phyloP scores from a whole-genome alignment of 202 grass and related monocot species.

The Brachypodium distachyon region DNA sequence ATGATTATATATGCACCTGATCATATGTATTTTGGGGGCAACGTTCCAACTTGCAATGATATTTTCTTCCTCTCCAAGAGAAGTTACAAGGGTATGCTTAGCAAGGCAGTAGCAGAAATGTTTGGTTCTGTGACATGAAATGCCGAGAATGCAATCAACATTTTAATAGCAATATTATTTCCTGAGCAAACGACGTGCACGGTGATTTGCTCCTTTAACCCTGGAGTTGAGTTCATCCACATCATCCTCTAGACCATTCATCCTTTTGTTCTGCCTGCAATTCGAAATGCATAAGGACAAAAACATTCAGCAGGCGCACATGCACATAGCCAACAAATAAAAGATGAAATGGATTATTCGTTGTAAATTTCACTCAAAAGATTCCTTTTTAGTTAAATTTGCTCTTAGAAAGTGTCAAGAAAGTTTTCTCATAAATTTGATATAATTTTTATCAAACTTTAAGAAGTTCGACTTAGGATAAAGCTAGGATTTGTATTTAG shows the following conservation, averaged over 20 bases:
- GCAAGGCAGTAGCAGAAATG: neutral
- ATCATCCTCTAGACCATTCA: constrained; percentile 48
- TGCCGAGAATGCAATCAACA: too few species aligned
- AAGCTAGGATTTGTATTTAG: too few species aligned
- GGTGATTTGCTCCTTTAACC: constrained; percentile 56
- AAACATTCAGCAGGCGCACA: too few species aligned
- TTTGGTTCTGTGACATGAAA: neutral
- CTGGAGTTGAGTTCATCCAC: constrained; percentile 48
- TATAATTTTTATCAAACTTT: too few species aligned
- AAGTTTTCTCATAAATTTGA: too few species aligned
- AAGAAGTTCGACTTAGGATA: too few species aligned
- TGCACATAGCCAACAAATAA: too few species aligned
- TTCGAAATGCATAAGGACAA: neutral
- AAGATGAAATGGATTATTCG: too few species aligned
- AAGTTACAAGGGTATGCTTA: neutral
- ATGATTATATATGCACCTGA: neutral
- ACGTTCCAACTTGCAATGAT: neutral
- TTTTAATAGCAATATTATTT: constrained; percentile 32
- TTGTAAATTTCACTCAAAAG: too few species aligned
- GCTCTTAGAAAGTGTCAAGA: too few species aligned
- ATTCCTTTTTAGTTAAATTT: too few species aligned
- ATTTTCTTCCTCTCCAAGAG: neutral
- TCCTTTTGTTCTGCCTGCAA: constrained; percentile 46
- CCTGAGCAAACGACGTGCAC: constrained; percentile 43
- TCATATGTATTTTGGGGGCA: neutral